Conservation (phyloP, 768 basidiomycete species). For the Lactarius quietus region DNA sequence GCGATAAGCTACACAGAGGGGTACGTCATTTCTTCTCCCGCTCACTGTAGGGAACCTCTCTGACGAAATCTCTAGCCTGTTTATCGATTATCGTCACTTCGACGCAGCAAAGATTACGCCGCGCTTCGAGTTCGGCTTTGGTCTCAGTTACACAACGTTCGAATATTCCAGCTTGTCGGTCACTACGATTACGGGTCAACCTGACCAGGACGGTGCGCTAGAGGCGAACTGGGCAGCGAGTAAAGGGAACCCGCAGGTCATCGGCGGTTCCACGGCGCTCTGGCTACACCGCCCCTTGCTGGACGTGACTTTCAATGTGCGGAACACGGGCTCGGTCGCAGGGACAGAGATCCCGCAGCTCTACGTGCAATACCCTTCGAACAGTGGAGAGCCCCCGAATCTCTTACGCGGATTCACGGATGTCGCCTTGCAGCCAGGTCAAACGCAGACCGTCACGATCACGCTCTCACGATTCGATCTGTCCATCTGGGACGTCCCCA, state of each 20-base stretch:
- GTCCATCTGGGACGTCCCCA: slow-evolving; percentile 35
- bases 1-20: slow-evolving; percentile 63
- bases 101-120: slow-evolving; percentile 63
- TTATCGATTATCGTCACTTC: slow-evolving; percentile 39
- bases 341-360: slow-evolving; percentile 81
- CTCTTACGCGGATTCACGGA: slow-evolving; percentile 41
- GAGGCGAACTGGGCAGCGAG: slow-evolving; percentile 59
- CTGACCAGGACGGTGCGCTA: slow-evolving; percentile 38
- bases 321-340: slow-evolving; percentile 56
- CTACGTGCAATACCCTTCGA: slow-evolving; percentile 64
- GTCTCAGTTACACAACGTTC: slow-evolving; percentile 82
- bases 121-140: slow-evolving; percentile 88
- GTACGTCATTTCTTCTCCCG: slow-evolving; percentile 16
- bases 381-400: slow-evolving; percentile 66
- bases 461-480: slow-evolving; percentile 28
- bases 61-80: slow-evolving; percentile 24
- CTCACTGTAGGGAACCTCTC: slow-evolving; percentile 4
- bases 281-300: slow-evolving; percentile 70
- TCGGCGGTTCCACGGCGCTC: slow-evolving; percentile 58
- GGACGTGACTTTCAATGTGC: slow-evolving; percentile 57
- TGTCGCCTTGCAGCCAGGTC: slow-evolving; percentile 26
- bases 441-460: slow-evolving; percentile 24
- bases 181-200: slow-evolving; percentile 34
- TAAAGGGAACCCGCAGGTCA: slow-evolving; percentile 47
- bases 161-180: slow-evolving; percentile 59